These are phyloP conservation scores for Talaromyces rugulosus DNA, from an alignment of 2,329 filamentous ascomycete genomes.

Conservation along the genomic window DNA sequence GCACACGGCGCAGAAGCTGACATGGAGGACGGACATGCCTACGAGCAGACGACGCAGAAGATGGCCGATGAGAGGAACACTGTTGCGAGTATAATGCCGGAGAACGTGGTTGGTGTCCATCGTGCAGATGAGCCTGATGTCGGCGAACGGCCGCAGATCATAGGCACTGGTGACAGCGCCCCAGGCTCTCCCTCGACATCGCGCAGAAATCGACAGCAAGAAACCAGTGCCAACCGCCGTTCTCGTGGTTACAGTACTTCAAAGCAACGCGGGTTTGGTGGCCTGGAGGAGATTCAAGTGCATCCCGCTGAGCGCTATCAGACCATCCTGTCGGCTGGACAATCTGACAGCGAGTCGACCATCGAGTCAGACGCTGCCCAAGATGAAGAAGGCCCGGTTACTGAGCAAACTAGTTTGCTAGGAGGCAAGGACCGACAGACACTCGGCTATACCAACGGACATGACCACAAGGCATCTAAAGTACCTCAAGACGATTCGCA, in stretches of 20 bases:
- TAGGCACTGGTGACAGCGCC: constrained; percentile 1
- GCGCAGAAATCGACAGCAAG: constrained; percentile 27
- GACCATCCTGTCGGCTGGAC: constrained; percentile 83
- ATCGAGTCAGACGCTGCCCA: constrained; percentile 51
- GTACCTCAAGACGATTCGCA: constrained; percentile 46
- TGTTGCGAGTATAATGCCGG: constrained; percentile 59
- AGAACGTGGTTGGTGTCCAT: constrained; percentile 55
- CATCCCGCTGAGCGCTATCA: constrained; percentile 88
- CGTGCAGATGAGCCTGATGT: constrained; percentile 24
- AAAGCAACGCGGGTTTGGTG: constrained; percentile 51
- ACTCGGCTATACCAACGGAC: constrained; percentile 31
- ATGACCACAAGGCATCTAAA: constrained; percentile 13
- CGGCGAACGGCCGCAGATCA: constrained; percentile 10
- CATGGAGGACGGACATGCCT: constrained; percentile 26
- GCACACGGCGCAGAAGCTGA: constrained; percentile 51
- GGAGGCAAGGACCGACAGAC: constrained; percentile 38
- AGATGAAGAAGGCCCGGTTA: constrained; percentile 48
- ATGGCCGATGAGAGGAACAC: constrained; percentile 57
- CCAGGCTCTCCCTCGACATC: constrained; percentile 16
- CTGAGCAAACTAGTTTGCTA: constrained; percentile 38
- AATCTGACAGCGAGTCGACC: constrained; percentile 47
- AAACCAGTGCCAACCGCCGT: constrained; percentile 21
- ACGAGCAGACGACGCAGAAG: constrained; percentile 30
- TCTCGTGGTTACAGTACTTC: constrained; percentile 47
- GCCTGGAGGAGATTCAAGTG: constrained; percentile 69